Evolutionary conservation across 2,329 filamentous ascomycete species (phyloP).

Genomic region (Verticillium zaregamsianum): DNA sequence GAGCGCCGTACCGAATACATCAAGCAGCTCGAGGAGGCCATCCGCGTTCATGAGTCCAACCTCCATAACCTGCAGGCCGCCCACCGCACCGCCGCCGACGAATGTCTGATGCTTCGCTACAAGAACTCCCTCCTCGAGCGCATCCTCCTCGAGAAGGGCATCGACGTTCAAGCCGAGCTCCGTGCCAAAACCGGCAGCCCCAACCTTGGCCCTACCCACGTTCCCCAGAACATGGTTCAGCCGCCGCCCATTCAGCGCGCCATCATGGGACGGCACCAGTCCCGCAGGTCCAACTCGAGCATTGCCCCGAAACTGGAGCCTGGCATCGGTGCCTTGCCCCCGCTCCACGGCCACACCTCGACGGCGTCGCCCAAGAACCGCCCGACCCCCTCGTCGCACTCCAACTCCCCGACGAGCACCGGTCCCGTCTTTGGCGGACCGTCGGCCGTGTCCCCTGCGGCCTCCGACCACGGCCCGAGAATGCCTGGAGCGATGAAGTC

Average conservation of each 20-base stretch:
- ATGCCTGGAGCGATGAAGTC: constrained; percentile 35
- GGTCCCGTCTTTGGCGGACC: constrained; percentile 36
- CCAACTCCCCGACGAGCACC: constrained; percentile 50
- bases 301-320: constrained; percentile 72
- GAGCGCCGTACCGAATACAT: constrained; percentile 98
- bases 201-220: constrained; percentile 65
- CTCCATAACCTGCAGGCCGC: constrained; percentile 89
- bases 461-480: constrained; percentile 41
- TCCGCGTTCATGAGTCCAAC: constrained; percentile 94
- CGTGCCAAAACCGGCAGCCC: constrained; percentile 89
- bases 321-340: constrained; percentile 39
- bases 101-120: constrained; percentile 96
- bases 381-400: constrained; percentile 78
- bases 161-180: constrained; percentile 95
- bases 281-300: constrained; percentile 66
- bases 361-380: constrained; percentile 65
- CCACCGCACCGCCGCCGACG: constrained; percentile 89
- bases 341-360: constrained; percentile 46
- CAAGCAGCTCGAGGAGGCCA: constrained; percentile 96
- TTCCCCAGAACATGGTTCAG: constrained; percentile 65
- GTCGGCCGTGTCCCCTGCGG: constrained; percentile 36
- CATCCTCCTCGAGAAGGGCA: constrained; percentile 94
- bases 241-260: constrained; percentile 75
- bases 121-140: constrained; percentile 96
- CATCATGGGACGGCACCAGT: constrained; percentile 76